Evolutionary conservation across 108 stramenopile genomes (phyloP).

Genomic region (Cyclotella baltica): DNA sequence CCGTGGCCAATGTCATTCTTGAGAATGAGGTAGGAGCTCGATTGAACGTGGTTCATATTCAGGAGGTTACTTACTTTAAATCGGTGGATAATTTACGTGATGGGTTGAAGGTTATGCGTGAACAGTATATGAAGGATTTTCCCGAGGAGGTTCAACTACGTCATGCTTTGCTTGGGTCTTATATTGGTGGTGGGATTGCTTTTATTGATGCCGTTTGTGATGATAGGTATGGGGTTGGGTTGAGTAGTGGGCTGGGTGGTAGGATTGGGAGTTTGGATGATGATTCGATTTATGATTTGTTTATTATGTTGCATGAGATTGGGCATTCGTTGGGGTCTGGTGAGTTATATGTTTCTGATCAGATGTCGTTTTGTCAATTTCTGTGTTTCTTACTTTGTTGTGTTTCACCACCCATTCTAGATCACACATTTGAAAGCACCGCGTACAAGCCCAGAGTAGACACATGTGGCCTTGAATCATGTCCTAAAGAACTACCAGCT

Average conservation of each 20-base stretch:
- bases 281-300: conserved; percentile 27
- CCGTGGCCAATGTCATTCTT: conserved; percentile 20
- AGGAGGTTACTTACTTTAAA: conserved; percentile 19
- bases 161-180: conserved; percentile 26
- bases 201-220: conserved; percentile 41
- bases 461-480: conserved; percentile 22
- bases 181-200: conserved; percentile 40
- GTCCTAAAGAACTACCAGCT: conserved; percentile 23
- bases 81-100: not conserved
- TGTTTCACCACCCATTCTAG: not conserved
- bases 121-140: not conserved
- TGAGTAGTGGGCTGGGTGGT: conserved; percentile 31
- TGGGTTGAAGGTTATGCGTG: conserved; percentile 16
- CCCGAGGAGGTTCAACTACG: not conserved
- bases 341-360: conserved; percentile 3
- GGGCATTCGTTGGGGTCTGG: conserved; percentile 33
- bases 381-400: not conserved
- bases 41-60: conserved; percentile 19
- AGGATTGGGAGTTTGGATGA: conserved; percentile 20
- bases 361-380: not conserved
- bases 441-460: conserved; percentile 28
- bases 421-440: conserved; percentile 33
- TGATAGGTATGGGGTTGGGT: conserved; percentile 10
- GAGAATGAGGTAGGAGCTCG: conserved; percentile 18
- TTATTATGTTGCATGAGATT: conserved; percentile 33